Evolutionary conservation across 352 stramenopile genomes (phyloP), one percentile per base, ranked within the genome.

Genomic region (Pythium coloratum): DNA sequence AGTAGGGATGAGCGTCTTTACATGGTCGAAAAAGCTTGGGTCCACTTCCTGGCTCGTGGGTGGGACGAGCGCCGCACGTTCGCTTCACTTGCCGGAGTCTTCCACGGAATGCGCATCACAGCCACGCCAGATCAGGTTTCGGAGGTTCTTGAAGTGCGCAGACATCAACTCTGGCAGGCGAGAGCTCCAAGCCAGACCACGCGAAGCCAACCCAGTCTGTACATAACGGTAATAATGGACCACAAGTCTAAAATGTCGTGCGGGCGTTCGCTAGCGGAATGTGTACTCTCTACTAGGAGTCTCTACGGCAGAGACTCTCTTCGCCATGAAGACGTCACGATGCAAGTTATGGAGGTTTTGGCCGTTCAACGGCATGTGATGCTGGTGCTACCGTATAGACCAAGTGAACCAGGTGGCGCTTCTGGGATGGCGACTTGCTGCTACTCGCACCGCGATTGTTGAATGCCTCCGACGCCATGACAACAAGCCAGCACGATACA

Each of bases 141-240:
- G 50, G 42, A 67, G 62, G 62, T 67, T 55, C 62, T 62, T 57
- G 53, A 67, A 58, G 62, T 67, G 40, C 16, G 16, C 13, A 42
- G 50, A 10, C 8, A 32, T 53, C 40, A 47, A 20, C 9, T 7
- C n/a, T 47, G 12, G 16, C 12, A 18, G 40, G 40, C 12, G 40
- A 47, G 12, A 47, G 28, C 28, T 30, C 28, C 28, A 30, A 30
- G 28, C 28, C 28, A 30, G 28, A 30, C 28, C 28, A 30, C 28
- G 28, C 28, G 28, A 30, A 30, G 28, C 28, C 28, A 2, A 30
- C 3, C 28, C 28, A 30, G 28, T 30, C 28, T 30, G 28, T 30
- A 30, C 28, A 30, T 30, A 30, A 30, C 28, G 28, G 28, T 30
- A 30, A 30, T 30, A 30, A 30, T 30, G 28, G 28, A 4, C 28